Evolutionary conservation across 1,284 basidiomycete species (phyloP).

Genomic region (Leccinum solheimii): DNA sequence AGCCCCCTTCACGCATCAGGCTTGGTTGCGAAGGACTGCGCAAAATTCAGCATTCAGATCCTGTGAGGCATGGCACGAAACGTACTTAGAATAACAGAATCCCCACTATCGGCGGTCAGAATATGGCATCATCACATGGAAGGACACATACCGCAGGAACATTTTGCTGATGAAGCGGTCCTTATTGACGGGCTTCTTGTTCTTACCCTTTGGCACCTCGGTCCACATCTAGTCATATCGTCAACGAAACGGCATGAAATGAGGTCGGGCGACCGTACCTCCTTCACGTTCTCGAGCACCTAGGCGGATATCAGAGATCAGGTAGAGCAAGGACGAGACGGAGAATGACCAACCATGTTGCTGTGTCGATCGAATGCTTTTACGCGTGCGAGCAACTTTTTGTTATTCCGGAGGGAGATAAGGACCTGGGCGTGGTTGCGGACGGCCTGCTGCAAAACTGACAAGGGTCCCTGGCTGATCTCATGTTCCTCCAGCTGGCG

Average conservation of each 20-base stretch:
- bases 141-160: constrained; percentile 70
- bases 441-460: constrained; percentile 97
- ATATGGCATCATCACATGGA: constrained; percentile 10
- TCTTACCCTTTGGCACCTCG: constrained; percentile 96
- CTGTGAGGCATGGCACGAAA: constrained; percentile 21
- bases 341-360: constrained; percentile 79
- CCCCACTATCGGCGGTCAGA: constrained; percentile 58
- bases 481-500: constrained; percentile 96
- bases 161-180: constrained; percentile 99
- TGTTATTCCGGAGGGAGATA: constrained; percentile 97
- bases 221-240: constrained; percentile 87
- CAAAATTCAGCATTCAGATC: constrained; percentile 17
- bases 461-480: constrained; percentile 95
- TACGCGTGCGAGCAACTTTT: constrained; percentile 95
- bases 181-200: constrained; percentile 98
- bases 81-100: constrained; percentile 93
- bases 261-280: constrained; percentile 52
- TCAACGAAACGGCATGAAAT: constrained; percentile 7
- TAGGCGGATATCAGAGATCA: constrained; percentile 35
- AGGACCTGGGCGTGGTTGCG: constrained; percentile 98
- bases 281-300: constrained; percentile 97
- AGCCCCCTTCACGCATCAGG: constrained; percentile 39
- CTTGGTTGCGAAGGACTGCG: constrained; percentile 84
- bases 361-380: constrained; percentile 99
- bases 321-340: background rate